Conservation (phyloP, 2,329 filamentous ascomycete species). For the Ceratocystis cacaofunesta region DNA sequence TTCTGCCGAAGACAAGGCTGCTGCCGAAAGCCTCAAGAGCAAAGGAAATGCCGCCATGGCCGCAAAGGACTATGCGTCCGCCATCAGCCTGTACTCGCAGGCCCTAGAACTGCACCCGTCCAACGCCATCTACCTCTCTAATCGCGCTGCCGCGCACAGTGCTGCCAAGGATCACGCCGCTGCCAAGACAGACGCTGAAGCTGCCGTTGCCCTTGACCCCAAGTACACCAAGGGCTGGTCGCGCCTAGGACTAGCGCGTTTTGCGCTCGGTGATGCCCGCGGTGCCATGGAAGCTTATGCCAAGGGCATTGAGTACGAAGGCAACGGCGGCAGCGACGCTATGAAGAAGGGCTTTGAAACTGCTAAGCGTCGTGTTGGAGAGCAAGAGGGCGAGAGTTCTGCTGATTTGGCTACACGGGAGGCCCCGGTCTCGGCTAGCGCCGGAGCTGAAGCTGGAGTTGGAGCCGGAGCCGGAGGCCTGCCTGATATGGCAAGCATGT, state of each 20-base stretch:
- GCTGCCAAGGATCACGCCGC: conserved; percentile 71
- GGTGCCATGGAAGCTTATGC: conserved; percentile 91
- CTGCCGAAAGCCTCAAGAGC: conserved; percentile 78
- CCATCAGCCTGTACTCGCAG: conserved; percentile 77
- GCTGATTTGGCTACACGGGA: conserved; percentile 19
- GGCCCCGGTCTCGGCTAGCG: conserved; percentile 20
- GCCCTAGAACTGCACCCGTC: conserved; percentile 66
- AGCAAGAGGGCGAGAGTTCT: conserved; percentile 46
- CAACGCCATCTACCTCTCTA: conserved; percentile 94
- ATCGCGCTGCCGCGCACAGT: conserved; percentile 87
- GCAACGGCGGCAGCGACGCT: conserved; percentile 82
- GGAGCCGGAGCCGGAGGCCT: conserved; percentile 36
- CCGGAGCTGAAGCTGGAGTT: conserved; percentile 23
- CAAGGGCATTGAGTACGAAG: conserved; percentile 85
- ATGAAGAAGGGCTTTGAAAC: conserved; percentile 98
- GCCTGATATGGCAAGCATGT: conserved; percentile 63
- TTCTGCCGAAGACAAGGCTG: conserved; percentile 50
- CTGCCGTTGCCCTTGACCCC: conserved; percentile 75
- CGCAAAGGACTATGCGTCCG: conserved; percentile 70
- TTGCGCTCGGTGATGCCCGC: conserved; percentile 78
- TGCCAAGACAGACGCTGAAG: conserved; percentile 75
- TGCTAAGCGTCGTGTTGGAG: conserved; percentile 71
- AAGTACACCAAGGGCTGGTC: conserved; percentile 97
- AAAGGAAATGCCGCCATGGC: conserved; percentile 92
- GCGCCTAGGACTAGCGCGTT: conserved; percentile 76